Percentiles rank a stretch among this genome's conserved stretches.
phyloP scores from a whole-genome alignment of 139 green algal species.

The Yamagishiella unicocca region DNA sequence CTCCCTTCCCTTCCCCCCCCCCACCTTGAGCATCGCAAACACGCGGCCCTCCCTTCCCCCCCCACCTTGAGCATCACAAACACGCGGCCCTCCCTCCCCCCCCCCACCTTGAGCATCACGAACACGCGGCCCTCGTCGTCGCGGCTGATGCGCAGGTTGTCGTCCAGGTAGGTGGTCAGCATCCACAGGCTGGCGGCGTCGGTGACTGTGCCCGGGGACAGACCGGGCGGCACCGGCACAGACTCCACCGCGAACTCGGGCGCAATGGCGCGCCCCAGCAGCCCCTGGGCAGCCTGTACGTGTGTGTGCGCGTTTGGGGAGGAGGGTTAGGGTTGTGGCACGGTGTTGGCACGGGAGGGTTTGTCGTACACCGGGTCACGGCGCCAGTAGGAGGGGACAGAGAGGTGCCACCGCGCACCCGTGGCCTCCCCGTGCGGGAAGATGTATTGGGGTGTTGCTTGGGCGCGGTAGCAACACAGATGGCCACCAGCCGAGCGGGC shows the following conservation, averaged over 20 bases:
- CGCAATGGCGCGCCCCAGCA: not conserved
- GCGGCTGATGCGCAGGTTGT: conserved; percentile 62
- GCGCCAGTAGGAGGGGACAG: no score
- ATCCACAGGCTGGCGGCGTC: conserved; percentile 55
- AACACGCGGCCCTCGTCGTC: conserved; percentile 59
- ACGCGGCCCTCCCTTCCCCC: not conserved
- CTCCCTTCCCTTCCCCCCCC: not conserved
- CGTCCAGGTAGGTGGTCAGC: conserved; percentile 74
- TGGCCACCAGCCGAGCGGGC: no score
- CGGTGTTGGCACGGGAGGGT: no score
- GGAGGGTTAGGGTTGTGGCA: no score
- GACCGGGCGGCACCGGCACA: conserved; percentile 7
- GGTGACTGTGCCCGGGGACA: not conserved
- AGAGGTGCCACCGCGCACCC: no score
- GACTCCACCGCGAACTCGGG: conserved; percentile 12
- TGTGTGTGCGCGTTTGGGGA: no score
- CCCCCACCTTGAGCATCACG: conserved; percentile 64
- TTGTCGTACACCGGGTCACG: no score
- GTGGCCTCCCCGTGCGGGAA: no score
- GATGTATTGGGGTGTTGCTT: no score
- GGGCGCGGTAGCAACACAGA: no score
- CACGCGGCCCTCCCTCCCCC: not conserved
- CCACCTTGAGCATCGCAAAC: not conserved
- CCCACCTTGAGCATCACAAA: not conserved
- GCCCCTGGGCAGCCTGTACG: conserved; percentile 28